Percentiles rank a stretch among this genome's conserved stretches.
Conservation (phyloP, 371 early-diverging fungal species). For the Mucor indicus region DNA sequence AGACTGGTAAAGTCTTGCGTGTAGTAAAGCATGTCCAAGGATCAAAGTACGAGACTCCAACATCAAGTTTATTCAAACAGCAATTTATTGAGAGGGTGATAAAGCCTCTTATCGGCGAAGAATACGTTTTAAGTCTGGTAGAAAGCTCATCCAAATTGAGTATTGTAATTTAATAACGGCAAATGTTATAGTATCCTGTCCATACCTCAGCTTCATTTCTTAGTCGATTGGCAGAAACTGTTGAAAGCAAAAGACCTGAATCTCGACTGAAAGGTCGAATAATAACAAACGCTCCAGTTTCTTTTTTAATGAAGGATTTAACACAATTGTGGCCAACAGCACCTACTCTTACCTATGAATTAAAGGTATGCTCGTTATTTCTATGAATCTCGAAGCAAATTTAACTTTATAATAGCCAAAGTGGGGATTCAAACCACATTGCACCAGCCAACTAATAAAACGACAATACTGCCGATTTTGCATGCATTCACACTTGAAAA, state of each 20-base stretch:
- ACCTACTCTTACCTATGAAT: conserved; percentile 25
- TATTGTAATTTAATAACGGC: too few species aligned
- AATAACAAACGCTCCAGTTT: conserved; percentile 15
- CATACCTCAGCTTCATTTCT: conserved; percentile 22
- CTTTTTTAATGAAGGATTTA: conserved; percentile 30
- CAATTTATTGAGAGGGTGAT: conserved; percentile 27
- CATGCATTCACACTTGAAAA: conserved; percentile 50
- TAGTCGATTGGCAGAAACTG: conserved; percentile 10
- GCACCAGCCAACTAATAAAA: conserved; percentile 22
- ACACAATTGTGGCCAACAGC: conserved; percentile 16
- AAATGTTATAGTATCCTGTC: conserved; percentile 27
- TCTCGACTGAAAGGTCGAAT: conserved; percentile 9
- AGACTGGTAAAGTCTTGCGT: conserved; percentile 34
- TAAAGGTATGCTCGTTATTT: conserved; percentile 34
- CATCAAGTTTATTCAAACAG: conserved; percentile 9
- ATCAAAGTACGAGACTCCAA: background rate
- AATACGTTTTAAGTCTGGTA: conserved; percentile 37
- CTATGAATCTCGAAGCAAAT: background rate
- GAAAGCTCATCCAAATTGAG: too few species aligned
- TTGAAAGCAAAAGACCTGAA: conserved; percentile 19
- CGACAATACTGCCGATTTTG: conserved; percentile 54
- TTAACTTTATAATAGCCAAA: conserved; percentile 48
- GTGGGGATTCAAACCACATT: conserved; percentile 57
- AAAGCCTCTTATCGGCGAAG: conserved; percentile 33
- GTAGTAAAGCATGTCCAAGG: conserved; percentile 26